These are phyloP conservation scores for Nothomitra cinnamomea DNA, from an alignment of 2,329 filamentous ascomycete species.

Conservation along the genomic window DNA sequence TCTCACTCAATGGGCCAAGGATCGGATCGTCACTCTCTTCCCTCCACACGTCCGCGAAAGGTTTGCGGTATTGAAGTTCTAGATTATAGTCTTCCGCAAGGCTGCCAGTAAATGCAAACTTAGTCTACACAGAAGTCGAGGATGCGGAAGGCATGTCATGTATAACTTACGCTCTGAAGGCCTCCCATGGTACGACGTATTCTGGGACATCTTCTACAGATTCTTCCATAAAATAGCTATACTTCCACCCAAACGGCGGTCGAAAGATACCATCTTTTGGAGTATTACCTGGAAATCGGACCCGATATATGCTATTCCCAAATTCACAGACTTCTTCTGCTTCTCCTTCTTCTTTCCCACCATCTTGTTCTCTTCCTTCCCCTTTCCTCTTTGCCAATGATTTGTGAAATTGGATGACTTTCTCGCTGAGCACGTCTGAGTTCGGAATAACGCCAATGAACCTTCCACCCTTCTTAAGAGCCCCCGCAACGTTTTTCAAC, in stretches of 20 bases:
- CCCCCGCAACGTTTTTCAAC: slow-evolving; percentile 80
- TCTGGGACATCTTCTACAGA: slow-evolving; percentile 93
- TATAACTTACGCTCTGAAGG: slow-evolving; percentile 55
- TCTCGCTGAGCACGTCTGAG: slow-evolving; percentile 70
- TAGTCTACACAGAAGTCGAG: background rate
- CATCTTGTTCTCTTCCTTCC: slow-evolving; percentile 15
- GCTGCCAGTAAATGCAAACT: slow-evolving; percentile 13
- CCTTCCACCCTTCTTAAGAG: slow-evolving; percentile 81
- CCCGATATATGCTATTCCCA: slow-evolving; percentile 86
- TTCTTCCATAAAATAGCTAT: slow-evolving; percentile 90
- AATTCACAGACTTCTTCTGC: slow-evolving; percentile 44
- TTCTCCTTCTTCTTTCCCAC: slow-evolving; percentile 35
- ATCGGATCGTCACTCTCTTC: slow-evolving; percentile 73
- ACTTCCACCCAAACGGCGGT: slow-evolving; percentile 93
- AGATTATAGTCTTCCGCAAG: slow-evolving; percentile 93
- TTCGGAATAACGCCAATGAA: slow-evolving; percentile 97
- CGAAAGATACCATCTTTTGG: slow-evolving; percentile 81
- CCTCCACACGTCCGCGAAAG: slow-evolving; percentile 82
- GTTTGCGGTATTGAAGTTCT: slow-evolving; percentile 83
- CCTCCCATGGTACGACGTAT: slow-evolving; percentile 96
- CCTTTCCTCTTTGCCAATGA: slow-evolving; percentile 9
- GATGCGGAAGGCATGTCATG: background rate
- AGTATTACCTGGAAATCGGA: slow-evolving; percentile 70
- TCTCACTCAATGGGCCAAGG: slow-evolving; percentile 70
- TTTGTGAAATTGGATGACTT: slow-evolving; percentile 62